Evolutionary conservation across 139 green algal species (phyloP), one percentile per base, ranked within the genome.

Genomic region (Closterium sp.): DNA sequence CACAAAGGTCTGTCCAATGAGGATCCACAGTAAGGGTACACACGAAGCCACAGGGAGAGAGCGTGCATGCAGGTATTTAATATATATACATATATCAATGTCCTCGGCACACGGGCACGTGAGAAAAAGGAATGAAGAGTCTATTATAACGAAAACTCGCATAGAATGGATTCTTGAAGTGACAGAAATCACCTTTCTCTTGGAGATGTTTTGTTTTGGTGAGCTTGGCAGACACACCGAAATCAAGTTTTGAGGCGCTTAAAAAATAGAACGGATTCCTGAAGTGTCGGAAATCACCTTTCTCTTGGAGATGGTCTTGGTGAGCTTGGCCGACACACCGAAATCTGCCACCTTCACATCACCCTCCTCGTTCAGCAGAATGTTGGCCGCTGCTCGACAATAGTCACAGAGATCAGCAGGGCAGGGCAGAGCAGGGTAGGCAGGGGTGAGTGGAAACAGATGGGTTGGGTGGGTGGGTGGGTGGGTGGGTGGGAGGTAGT

Each of bases 261-360:
- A n/a, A n/a, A n/a, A n/a, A n/a, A n/a, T n/a, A n/a, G n/a, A n/a
- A n/a, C n/a, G n/a, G n/a, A n/a, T n/a, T n/a, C n/a, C n/a, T n/a
- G n/a, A n/a, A n/a, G n/a, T n/a, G n/a, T n/a, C n/a, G n/a, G n/a
- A n/a, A n/a, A n/a, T n/a, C 5, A 93, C 90, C 86, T 96, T 96
- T 30, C 94, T 87, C 93, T 96, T 97, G 94, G 96, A 97, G 85
- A 99, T 93, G 0, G 97, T 98, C 33, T 96, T 96, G 2, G 94
- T 98, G 86, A 97, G 94, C 92, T 97, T 95, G 19, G 96, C 96
- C 12, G 91, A 91, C n/a, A 94, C 94, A 3, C 94, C 94, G 33
- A 95, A 95, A 85, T 95, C 94, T 64, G 91, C 92, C 33, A 95
- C 87, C 89, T 95, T 95, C 9, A 99, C 97, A 0, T 94, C 94